These are phyloP conservation scores for Neofusicoccum ribis DNA, from an alignment of 2,329 filamentous ascomycete genomes.

Conservation along the genomic window DNA sequence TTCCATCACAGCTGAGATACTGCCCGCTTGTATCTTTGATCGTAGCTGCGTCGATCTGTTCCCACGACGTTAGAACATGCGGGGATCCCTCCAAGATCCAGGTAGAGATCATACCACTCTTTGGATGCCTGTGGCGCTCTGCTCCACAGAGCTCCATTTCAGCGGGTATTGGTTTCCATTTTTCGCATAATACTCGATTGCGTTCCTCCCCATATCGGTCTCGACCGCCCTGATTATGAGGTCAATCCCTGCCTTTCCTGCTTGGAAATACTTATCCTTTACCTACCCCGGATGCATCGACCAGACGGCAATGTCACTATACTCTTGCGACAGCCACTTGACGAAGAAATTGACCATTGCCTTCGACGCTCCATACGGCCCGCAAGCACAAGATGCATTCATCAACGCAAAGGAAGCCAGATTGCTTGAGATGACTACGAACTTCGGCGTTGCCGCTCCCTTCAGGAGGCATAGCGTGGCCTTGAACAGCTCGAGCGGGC, in stretches of 20 bases:
- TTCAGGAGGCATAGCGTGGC: constrained; percentile 22
- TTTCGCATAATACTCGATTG: neutral
- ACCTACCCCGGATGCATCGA: constrained; percentile 25
- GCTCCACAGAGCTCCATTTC: neutral
- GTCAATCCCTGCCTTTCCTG: neutral
- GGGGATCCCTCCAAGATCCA: neutral
- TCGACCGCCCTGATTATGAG: neutral
- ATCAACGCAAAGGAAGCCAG: constrained; percentile 22
- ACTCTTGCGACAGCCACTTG: constrained; percentile 25
- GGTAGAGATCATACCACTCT: neutral
- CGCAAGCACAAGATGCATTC: constrained; percentile 11
- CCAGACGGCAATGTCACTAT: constrained; percentile 23
- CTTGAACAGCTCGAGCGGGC: constrained; percentile 25
- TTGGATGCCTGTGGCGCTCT: neutral
- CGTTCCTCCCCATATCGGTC: neutral
- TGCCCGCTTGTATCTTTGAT: neutral
- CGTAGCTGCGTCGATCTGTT: constrained; percentile 3
- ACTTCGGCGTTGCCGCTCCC: constrained; percentile 14
- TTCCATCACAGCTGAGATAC: neutral
- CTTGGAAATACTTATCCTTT: neutral
- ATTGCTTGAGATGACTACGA: constrained; percentile 24
- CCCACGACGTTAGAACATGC: neutral
- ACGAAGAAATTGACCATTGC: constrained; percentile 25
- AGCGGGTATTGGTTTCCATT: neutral
- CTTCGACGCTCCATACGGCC: constrained; percentile 26